Conservation (phyloP, 2,329 filamentous ascomycete species). For the Aspergillus oerlinghausenensis region DNA sequence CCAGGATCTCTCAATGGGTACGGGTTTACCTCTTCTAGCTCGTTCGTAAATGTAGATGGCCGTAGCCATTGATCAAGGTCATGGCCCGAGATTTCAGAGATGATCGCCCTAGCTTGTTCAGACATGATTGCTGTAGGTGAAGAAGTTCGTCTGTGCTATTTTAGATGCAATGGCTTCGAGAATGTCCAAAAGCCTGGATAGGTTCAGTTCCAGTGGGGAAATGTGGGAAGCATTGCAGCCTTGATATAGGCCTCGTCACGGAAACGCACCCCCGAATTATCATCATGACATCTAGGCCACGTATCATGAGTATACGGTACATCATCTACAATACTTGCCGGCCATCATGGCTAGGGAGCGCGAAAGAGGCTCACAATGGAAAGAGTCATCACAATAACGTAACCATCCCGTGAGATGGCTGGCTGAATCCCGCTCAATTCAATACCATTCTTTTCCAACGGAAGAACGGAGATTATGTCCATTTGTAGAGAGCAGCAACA, state of each 20-base stretch:
- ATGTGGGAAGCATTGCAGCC: neutral
- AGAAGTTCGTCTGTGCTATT: neutral
- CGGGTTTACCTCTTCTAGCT: slow-evolving; percentile 1
- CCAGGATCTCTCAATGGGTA: neutral
- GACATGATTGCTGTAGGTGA: neutral
- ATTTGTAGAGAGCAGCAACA: neutral
- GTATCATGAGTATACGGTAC: neutral
- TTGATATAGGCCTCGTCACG: neutral
- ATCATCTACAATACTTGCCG: neutral
- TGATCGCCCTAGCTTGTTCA: neutral
- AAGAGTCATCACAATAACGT: neutral
- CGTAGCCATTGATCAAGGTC: slow-evolving; percentile 3
- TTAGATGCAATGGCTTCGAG: neutral
- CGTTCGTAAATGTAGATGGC: slow-evolving; percentile 1
- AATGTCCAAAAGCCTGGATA: neutral
- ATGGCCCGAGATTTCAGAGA: slow-evolving; percentile 1
- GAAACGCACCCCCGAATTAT: neutral
- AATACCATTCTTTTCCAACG: neutral
- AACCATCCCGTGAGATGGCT: neutral
- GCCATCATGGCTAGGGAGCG: neutral
- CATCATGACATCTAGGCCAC: neutral
- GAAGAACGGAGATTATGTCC: neutral
- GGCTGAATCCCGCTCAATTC: neutral
- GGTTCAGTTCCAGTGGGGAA: neutral
- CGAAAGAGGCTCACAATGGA: neutral